phyloP scores from a whole-genome alignment of 768 basidiomycete species.

The Rhodosporidiobolus sp. region DNA sequence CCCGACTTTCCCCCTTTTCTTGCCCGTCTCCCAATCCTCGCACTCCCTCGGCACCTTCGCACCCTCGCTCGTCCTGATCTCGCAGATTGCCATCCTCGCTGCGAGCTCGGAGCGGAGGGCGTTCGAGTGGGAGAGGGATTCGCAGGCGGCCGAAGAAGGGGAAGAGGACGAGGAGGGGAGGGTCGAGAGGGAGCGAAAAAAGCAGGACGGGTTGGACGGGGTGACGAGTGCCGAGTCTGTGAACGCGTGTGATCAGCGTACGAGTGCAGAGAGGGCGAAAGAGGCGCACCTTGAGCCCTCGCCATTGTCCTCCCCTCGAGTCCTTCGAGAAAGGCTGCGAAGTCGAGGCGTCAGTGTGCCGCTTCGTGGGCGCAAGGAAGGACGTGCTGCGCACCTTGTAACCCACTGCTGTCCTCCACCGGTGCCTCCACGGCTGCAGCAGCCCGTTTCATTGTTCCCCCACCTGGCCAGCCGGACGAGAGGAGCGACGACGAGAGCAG shows the following conservation, averaged over 20 bases:
- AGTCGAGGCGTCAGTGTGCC: no score
- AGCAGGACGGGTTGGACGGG: not conserved
- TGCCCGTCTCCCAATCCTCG: constrained; percentile 1
- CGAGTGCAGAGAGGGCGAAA: not conserved
- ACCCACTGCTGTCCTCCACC: no score
- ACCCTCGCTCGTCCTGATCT: not conserved
- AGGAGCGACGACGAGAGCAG: no score
- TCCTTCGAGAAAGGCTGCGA: constrained; percentile 2
- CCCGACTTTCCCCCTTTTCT: not conserved
- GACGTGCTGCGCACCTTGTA: no score
- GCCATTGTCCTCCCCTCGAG: not conserved
- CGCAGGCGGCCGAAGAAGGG: not conserved
- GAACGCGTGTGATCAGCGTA: not conserved
- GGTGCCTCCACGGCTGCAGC: no score
- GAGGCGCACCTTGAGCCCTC: not conserved
- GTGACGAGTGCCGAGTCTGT: not conserved
- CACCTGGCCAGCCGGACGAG: no score
- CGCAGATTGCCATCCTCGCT: constrained; percentile 6
- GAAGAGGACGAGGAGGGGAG: not conserved
- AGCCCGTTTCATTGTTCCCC: no score
- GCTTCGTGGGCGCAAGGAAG: no score
- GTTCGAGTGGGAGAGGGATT: not conserved
- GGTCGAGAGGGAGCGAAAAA: not conserved
- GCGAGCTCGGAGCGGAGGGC: not conserved
- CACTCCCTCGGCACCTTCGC: constrained; percentile 9